These are phyloP conservation scores for Sporopachydermia lactativora DNA, from an alignment of 805 yeast genomes.

Conservation along the genomic window DNA sequence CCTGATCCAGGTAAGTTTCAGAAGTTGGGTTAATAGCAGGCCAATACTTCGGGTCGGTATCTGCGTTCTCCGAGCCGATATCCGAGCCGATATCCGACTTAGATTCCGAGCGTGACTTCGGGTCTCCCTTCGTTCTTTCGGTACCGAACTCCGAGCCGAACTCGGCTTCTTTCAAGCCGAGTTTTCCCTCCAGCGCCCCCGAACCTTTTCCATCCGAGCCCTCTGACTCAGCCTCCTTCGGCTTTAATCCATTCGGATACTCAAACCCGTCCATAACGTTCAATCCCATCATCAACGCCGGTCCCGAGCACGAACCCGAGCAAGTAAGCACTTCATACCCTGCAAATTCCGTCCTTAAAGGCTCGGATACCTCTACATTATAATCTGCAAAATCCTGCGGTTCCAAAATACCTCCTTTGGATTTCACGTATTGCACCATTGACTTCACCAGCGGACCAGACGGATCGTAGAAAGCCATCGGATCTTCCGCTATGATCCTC, in stretches of 20 bases:
- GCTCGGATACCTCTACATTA: conserved; percentile 31
- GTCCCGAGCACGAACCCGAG: conserved; percentile 71
- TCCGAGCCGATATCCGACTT: no score
- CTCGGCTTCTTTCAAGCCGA: no score
- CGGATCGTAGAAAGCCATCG: conserved; percentile 76
- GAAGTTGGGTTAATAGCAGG: no score
- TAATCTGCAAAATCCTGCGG: conserved; percentile 56
- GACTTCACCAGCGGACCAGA: conserved; percentile 55
- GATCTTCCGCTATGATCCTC: conserved; percentile 56
- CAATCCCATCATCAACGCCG: conserved; percentile 66
- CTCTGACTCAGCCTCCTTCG: no score
- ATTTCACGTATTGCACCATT: conserved; percentile 34
- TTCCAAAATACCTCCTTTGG: conserved; percentile 54
- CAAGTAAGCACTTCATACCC: conserved; percentile 38
- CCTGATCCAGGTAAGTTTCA: no score
- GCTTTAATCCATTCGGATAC: conserved; percentile 17
- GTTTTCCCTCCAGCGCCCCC: no score
- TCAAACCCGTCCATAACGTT: conserved; percentile 41
- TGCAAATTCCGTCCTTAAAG: conserved; percentile 26
- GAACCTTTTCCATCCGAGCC: no score
- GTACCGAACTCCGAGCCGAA: no score
- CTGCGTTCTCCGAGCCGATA: no score
- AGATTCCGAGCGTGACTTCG: no score
- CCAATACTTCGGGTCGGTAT: no score
- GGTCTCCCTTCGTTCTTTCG: no score